Conservation (phyloP, 345 rosid genomes). For the Eucalyptus tenuipes region DNA sequence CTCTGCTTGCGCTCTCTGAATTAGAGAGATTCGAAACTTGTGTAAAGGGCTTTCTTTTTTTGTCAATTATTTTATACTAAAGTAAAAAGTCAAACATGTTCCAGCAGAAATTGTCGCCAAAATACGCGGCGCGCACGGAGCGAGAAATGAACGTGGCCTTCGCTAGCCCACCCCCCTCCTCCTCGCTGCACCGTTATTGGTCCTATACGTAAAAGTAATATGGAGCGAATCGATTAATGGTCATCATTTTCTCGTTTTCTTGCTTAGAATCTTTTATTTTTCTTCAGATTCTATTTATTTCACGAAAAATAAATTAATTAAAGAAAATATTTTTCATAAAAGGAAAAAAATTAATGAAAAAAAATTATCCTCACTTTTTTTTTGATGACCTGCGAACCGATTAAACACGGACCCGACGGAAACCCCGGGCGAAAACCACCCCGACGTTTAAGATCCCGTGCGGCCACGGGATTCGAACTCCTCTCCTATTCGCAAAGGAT, state of each 20-base stretch:
- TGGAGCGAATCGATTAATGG: too few relatives aligned
- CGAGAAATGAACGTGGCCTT: neutral
- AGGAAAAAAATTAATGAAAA: too few relatives aligned
- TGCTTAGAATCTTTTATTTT: neutral
- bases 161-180: neutral
- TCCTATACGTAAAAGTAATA: too few relatives aligned
- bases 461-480: too few relatives aligned
- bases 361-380: too few relatives aligned
- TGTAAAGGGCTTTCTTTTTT: neutral
- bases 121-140: neutral
- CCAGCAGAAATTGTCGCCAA: neutral
- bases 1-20: neutral
- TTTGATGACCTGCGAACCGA: too few relatives aligned
- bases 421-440: too few relatives aligned
- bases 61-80: neutral
- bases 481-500: too few relatives aligned
- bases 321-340: fast-evolving
- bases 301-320: too few relatives aligned
- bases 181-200: neutral
- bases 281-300: fast-evolving
- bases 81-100: neutral
- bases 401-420: too few relatives aligned
- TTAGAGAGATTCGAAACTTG: neutral
- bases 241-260: neutral
- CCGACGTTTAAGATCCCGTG: too few relatives aligned